Evolutionary conservation across 108 stramenopile species (phyloP).

Genomic region (Nitzschia inconspicua): DNA sequence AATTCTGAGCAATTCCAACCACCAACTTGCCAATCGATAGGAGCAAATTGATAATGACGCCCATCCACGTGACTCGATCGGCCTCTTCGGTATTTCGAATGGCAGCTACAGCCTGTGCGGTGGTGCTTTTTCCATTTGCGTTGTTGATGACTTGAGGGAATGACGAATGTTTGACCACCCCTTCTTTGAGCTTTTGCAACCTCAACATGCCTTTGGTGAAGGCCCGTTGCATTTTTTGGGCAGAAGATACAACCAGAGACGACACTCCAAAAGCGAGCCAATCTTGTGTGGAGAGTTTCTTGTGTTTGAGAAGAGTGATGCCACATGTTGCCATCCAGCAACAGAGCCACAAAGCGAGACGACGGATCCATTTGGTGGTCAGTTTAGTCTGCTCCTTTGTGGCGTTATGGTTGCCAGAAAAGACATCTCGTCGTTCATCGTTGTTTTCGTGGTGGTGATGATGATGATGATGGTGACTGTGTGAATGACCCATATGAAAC

Average conservation of each 20-base stretch:
- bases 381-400: background rate
- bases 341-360: constrained; percentile 48
- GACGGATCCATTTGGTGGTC: constrained; percentile 28
- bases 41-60: constrained; percentile 75
- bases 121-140: background rate
- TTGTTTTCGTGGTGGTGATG: constrained; percentile 9
- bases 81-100: constrained; percentile 68
- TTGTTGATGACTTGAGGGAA: constrained; percentile 20
- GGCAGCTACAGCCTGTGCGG: constrained; percentile 36
- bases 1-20: constrained; percentile 81
- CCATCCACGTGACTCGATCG: constrained; percentile 85
- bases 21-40: constrained; percentile 71
- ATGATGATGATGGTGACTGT: constrained; percentile 43
- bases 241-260: constrained; percentile 9
- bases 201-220: constrained; percentile 6
- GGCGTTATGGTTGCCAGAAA: background rate
- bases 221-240: constrained; percentile 7
- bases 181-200: constrained; percentile 3
- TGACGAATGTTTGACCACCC: constrained; percentile 23
- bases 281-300: constrained; percentile 15
- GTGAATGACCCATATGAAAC: constrained; percentile 52
- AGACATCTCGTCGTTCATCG: background rate
- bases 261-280: constrained; percentile 22
- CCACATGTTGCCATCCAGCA: constrained; percentile 46
- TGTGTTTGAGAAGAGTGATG: constrained; percentile 25